phyloP scores from a whole-genome alignment of 208 protist genomes.

The Naegleria lovaniensis region DNA sequence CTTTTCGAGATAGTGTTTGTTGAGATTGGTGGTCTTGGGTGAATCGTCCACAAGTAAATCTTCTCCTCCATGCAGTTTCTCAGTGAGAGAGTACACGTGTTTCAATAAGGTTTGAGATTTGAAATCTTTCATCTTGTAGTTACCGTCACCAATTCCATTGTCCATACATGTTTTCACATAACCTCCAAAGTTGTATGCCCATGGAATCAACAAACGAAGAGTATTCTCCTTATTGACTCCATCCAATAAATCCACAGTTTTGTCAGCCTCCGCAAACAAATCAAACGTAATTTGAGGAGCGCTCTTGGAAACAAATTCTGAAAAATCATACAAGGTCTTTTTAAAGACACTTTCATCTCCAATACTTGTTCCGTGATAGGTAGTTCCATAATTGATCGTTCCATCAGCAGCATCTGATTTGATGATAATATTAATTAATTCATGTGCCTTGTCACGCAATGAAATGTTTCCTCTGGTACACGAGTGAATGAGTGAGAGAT shows the following conservation, averaged over 20 bases:
- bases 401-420: background rate
- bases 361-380: background rate
- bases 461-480: background rate
- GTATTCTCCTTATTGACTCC: slow-evolving; percentile 6
- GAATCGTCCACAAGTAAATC: background rate
- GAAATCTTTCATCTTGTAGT: background rate
- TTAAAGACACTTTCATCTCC: slow-evolving; percentile 3
- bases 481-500: background rate
- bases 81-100: background rate
- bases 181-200: background rate
- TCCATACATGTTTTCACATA: background rate
- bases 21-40: background rate
- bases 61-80: background rate
- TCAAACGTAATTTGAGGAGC: background rate
- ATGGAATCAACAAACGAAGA: background rate
- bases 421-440: background rate
- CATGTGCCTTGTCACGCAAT: background rate
- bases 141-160: background rate
- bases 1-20: background rate
- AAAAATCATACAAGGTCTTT: background rate
- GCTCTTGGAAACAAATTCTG: background rate
- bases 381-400: background rate
- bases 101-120: background rate
- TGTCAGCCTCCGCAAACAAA: background rate
- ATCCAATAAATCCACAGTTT: background rate